Conservation (phyloP, 1,284 basidiomycete genomes). For the Pholiota adiposa region DNA sequence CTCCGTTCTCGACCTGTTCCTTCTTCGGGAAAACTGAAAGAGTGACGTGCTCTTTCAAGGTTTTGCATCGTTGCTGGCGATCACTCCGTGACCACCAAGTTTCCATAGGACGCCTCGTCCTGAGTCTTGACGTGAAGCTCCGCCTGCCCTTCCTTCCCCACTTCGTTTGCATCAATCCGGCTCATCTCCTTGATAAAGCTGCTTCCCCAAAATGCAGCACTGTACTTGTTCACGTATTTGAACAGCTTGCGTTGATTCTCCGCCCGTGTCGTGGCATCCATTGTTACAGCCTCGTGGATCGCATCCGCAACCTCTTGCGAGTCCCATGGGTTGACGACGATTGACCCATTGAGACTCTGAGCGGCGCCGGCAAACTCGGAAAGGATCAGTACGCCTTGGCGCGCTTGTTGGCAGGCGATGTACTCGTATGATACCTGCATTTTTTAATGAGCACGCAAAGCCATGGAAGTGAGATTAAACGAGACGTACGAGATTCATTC, state of each 20-base stretch:
- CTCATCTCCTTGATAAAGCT: constrained; percentile 89
- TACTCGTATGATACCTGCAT: constrained; percentile 98
- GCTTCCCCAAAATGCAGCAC: constrained; percentile 90
- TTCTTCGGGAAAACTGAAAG: not conserved
- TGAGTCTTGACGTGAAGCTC: constrained; percentile 34
- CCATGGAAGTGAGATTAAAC: constrained; percentile 6
- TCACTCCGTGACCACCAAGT: not conserved
- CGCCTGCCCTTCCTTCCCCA: constrained; percentile 44
- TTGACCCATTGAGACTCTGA: constrained; percentile 90
- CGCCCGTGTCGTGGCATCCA: constrained; percentile 79
- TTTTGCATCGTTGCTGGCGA: not conserved
- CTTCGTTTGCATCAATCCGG: constrained; percentile 50
- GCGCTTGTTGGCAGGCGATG: constrained; percentile 91
- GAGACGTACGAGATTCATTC: constrained; percentile 92
- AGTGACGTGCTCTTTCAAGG: too few relatives aligned
- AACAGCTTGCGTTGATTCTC: constrained; percentile 96
- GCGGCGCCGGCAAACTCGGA: constrained; percentile 99
- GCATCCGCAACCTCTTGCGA: constrained; percentile 95
- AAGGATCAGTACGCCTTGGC: constrained; percentile 96
- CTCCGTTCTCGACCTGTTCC: not conserved
- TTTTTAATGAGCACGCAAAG: constrained; percentile 5
- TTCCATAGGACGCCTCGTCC: constrained; percentile 30
- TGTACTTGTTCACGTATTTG: constrained; percentile 95
- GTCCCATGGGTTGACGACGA: constrained; percentile 97
- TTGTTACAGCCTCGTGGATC: constrained; percentile 92